These are phyloP conservation scores for Colletotrichum musicola DNA, from an alignment of 2,329 filamentous ascomycete genomes.

Conservation along the genomic window DNA sequence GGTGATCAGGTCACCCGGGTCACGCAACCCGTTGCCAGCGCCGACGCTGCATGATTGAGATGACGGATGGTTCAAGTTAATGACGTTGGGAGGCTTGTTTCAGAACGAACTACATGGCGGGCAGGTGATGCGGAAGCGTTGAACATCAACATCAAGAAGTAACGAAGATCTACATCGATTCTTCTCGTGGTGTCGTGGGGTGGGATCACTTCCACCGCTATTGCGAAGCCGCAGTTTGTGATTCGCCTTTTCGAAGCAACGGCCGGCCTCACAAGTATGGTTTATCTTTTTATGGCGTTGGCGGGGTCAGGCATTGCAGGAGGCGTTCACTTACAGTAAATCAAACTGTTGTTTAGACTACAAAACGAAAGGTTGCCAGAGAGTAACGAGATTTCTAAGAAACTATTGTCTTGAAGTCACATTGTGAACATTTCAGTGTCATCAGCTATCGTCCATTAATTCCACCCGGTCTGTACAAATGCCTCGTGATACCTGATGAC, in stretches of 20 bases:
- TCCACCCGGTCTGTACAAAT: too few relatives aligned
- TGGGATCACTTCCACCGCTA: not conserved
- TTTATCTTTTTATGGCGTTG: constrained; percentile 34
- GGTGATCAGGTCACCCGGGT: constrained; percentile 89
- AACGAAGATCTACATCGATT: not conserved
- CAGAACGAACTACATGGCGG: not conserved
- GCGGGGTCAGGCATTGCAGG: constrained; percentile 31
- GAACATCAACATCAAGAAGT: constrained; percentile 8
- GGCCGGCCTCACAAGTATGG: constrained; percentile 30
- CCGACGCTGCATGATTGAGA: constrained; percentile 78
- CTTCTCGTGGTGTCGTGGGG: not conserved
- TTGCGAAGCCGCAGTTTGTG: not conserved
- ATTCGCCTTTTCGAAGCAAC: not conserved
- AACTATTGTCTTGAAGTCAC: not conserved
- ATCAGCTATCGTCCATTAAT: too few relatives aligned
- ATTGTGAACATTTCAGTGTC: too few relatives aligned
- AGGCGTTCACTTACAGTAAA: constrained; percentile 32
- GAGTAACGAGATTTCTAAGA: constrained; percentile 5
- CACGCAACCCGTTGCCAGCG: constrained; percentile 81
- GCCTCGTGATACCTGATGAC: too few relatives aligned
- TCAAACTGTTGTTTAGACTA: constrained; percentile 27
- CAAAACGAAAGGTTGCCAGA: not conserved
- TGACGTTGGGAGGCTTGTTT: constrained; percentile 21
- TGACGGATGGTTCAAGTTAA: constrained; percentile 17
- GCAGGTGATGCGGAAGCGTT: constrained; percentile 6